Evolutionary conservation across 164 flowering plant genomes (phyloP), one percentile per base, ranked within the genome.

Genomic region (Magnolia sinica): DNA sequence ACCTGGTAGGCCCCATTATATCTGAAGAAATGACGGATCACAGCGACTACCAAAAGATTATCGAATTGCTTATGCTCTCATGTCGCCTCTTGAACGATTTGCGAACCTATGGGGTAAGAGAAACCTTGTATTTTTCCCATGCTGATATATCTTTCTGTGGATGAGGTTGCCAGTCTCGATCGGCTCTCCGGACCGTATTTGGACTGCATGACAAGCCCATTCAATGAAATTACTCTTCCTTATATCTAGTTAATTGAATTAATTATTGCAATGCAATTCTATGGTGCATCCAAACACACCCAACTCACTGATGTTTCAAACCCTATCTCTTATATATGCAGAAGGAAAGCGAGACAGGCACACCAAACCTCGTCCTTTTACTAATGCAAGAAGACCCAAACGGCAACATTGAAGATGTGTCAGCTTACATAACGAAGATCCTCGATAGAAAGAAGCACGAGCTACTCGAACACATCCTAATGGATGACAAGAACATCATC

Each of bases 271-370:
- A 63, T 18, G 19, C 9, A 63, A 63, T 63, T n/a, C 65, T n/a
- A 63, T 61, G 65, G 19, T n/a, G 9, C 65, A 63, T 22, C 19
- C 23, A 63, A 22, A n/a, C 19, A 1, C 22, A 22, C 65, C 22
- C 8, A 49, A 27, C 7, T 68, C 31, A 27, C 16, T 68, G 49
- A 1, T 65, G 22, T 52, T 51, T 59, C 5, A 13, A 19, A 59
- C 4, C n/a, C 66, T 16, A 8, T 1, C 49, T 75, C 45, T 68
- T 64, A 10, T 27, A 27, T 27, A 27, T 70, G 73, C 88, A 86
- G 91, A 88, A 81, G 77, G 91, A 88, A 74, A 23, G 64, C 50
- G 66, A 70, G n/a, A 78, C 81, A 20, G 87, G 91, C 7, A 88
- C 81, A 67, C 19, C 72, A 18, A 88, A 88, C 74, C 71, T 65